Evolutionary conservation across 1,139 yeast genomes (phyloP), one percentile per base, ranked within the genome.

Genomic region (Yamadazyma siamensis): DNA sequence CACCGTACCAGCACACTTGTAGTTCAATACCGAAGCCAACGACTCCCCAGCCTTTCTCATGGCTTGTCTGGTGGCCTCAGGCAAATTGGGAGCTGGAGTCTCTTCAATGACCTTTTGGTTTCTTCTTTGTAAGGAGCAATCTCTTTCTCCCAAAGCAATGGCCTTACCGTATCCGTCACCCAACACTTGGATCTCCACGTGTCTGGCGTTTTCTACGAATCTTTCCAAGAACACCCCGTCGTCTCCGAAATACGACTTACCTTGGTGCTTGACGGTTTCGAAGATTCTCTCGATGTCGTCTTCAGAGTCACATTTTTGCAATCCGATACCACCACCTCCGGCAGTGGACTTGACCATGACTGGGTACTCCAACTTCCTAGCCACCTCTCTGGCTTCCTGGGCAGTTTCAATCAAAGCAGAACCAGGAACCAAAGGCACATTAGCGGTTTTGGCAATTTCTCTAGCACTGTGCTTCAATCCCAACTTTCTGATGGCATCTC

Each of bases 241-340:
- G 59, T 91, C 96, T 44, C 95, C 96, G 53, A 91, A 91, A 56
- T 86, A 89, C 0, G 94, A 77, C 52, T 79, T 72, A 40, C 96
- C 97, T 61, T 88, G 96, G 60, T 87, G 96, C 54, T 85, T 84
- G 26, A 91, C 97, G 5, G 95, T 81, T 47, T 77, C 83, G 59
- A 87, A 89, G 11, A 89, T 94, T 41, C 83, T 65, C 59, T 77
- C 85, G 40, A 89, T 78, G 37, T 89, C 96, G 11, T 60, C 77
- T 45, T 77, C 86, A 25, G 78, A 72, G 49, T 88, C 95, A 38
- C 89, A 96, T 54, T 88, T 83, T 56, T 88, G 96, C 47, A 91
- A 68, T 42, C 98, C 98, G 50, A 89, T 91, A 60, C 98, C 98
- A 57, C 98, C 98, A 49, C 98, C 98, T 56, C 98, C 98, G 21